Evolutionary conservation across 2,329 filamentous ascomycete genomes (phyloP).

Genomic region (Ophidiomyces ophidiicola): DNA sequence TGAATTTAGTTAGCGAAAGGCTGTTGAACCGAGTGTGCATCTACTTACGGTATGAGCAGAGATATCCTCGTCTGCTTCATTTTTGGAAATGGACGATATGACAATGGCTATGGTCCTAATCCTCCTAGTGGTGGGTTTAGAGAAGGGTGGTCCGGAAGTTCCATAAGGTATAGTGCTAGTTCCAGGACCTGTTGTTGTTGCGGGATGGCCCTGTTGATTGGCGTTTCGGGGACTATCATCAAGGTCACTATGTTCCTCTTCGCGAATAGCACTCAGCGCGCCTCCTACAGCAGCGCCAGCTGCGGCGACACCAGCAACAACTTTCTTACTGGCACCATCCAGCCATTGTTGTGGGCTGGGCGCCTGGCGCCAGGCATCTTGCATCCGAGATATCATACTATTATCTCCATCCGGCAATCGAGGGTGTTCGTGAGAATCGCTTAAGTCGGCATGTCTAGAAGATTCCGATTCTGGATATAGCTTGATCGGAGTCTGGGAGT

Average conservation of each 20-base stretch:
- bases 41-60: constrained; percentile 69
- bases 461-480: constrained; percentile 19
- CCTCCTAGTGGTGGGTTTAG: constrained; percentile 29
- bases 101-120: constrained; percentile 78
- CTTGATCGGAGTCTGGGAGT: constrained; percentile 19
- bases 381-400: constrained; percentile 63
- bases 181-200: constrained; percentile 7
- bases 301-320: constrained; percentile 69
- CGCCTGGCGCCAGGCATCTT: constrained; percentile 66
- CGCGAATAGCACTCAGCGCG: constrained; percentile 68
- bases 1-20: too few relatives aligned
- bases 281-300: constrained; percentile 72
- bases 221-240: constrained; percentile 85
- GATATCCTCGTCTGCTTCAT: constrained; percentile 43
- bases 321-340: constrained; percentile 67
- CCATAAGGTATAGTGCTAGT: constrained; percentile 13
- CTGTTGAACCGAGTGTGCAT: neutral
- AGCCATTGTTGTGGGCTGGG: constrained; percentile 82
- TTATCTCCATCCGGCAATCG: constrained; percentile 36
- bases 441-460: constrained; percentile 20
- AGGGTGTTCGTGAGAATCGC: constrained; percentile 25
- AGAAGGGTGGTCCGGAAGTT: constrained; percentile 21
- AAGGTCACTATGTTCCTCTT: constrained; percentile 69
- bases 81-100: constrained; percentile 61
- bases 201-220: constrained; percentile 47